Evolutionary conservation across 2,329 filamentous ascomycete genomes (phyloP).

Genomic region (Hypomyces rosellus): DNA sequence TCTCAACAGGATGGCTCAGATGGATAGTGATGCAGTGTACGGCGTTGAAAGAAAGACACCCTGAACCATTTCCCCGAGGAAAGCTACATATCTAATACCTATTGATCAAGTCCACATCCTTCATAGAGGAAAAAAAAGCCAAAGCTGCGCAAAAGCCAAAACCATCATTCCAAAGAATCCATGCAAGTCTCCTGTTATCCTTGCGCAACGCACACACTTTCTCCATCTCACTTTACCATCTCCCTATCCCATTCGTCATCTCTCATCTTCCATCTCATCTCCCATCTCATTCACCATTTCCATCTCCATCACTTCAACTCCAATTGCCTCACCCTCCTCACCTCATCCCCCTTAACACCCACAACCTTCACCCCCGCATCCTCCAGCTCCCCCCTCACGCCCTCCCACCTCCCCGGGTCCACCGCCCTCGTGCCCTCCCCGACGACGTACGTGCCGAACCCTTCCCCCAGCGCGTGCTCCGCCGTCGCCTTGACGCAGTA

Average conservation of each 20-base stretch:
- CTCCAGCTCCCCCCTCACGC: conserved; percentile 55
- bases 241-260: conserved; percentile 3
- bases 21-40: no score
- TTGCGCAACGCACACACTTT: no score
- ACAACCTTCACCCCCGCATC: conserved; percentile 47
- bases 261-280: not conserved
- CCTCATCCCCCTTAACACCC: conserved; percentile 16
- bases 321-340: conserved; percentile 2
- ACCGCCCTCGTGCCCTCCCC: conserved; percentile 74
- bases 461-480: conserved; percentile 66
- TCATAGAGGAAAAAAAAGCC: no score
- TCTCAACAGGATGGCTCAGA: no score
- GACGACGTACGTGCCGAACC: conserved; percentile 71
- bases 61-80: no score
- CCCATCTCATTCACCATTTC: not conserved
- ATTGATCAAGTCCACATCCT: no score
- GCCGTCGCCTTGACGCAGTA: conserved; percentile 85
- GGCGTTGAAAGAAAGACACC: no score
- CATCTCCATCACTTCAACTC: not conserved
- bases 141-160: not conserved
- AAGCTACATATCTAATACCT: no score
- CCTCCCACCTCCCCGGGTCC: conserved; percentile 52
- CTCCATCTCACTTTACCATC: not conserved
- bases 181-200: not conserved
- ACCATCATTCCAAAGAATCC: not conserved